Evolutionary conservation across 495 filamentous ascomycete species (phyloP).

Genomic region (Hypoxylon fragiforme): DNA sequence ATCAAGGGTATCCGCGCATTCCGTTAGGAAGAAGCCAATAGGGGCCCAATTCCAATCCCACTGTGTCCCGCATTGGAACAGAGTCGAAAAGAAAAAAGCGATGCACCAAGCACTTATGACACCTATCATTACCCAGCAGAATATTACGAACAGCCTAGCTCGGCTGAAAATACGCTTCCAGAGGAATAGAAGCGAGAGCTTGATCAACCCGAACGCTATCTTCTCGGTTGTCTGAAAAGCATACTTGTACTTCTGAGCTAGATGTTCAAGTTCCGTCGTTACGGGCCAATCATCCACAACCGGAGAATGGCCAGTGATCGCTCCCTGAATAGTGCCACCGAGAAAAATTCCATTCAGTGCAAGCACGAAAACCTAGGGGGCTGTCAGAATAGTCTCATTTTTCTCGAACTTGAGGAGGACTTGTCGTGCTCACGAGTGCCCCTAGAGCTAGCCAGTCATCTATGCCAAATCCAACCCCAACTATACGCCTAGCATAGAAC

Average conservation of each 20-base stretch:
- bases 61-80: conserved; percentile 9
- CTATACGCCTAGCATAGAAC: conserved; percentile 3
- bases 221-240: conserved; percentile 13
- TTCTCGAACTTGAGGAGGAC: no score
- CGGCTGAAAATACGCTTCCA: conserved; percentile 3
- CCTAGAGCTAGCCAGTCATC: conserved; percentile 12
- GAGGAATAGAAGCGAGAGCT: conserved; percentile 7
- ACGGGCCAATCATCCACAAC: background rate
- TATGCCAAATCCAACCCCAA: background rate
- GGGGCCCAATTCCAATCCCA: conserved; percentile 12
- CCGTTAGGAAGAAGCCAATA: conserved; percentile 3
- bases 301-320: conserved; percentile 12
- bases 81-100: conserved; percentile 5
- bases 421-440: background rate
- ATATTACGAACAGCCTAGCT: background rate
- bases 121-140: conserved; percentile 8
- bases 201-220: conserved; percentile 6
- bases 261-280: background rate
- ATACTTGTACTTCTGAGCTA: conserved; percentile 12
- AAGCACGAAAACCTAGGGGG: conserved; percentile 1
- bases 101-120: conserved; percentile 3
- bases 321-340: conserved; percentile 3
- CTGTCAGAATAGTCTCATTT: background rate
- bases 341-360: conserved; percentile 16
- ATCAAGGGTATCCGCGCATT: conserved; percentile 1